A percentile compares a stretch with the other conserved stretches of the same genome.
Conservation (phyloP, 2,329 filamentous ascomycete genomes). For the Amylocarpus encephaloides region DNA sequence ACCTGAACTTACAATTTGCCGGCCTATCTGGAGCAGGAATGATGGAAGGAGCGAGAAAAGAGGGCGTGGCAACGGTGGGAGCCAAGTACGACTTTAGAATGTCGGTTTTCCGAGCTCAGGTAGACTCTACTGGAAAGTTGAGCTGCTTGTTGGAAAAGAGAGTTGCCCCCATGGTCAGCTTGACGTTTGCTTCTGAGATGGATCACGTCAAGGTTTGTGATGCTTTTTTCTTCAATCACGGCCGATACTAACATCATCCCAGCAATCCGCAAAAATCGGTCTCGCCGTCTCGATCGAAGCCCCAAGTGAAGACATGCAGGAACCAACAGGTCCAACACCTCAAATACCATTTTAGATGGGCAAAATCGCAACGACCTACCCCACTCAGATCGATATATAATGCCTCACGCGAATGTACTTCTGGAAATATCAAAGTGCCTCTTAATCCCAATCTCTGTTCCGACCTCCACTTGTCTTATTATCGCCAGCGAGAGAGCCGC, state of each 20-base stretch:
- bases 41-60: constrained; percentile 75
- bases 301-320: constrained; percentile 76
- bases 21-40: constrained; percentile 55
- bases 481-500: constrained; percentile 14
- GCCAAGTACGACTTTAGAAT: constrained; percentile 98
- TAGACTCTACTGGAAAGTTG: constrained; percentile 92
- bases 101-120: constrained; percentile 90
- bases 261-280: constrained; percentile 95
- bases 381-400: constrained; percentile 29
- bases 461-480: constrained; percentile 27
- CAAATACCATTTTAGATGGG: constrained; percentile 55
- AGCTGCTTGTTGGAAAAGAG: constrained; percentile 92
- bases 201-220: constrained; percentile 85
- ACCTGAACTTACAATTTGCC: constrained; percentile 81
- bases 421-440: constrained; percentile 18
- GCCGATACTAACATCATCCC: constrained; percentile 28
- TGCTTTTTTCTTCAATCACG: not conserved
- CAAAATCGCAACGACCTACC: constrained; percentile 10
- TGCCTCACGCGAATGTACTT: constrained; percentile 13
- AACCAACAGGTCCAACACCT: constrained; percentile 57
- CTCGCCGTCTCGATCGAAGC: constrained; percentile 89
- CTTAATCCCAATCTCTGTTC: constrained; percentile 18
- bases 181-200: constrained; percentile 94
- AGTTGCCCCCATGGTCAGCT: constrained; percentile 82
- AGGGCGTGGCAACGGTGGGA: constrained; percentile 85